These are phyloP conservation scores for Pichia occidentalis DNA, from an alignment of 805 yeast species.

Conservation along the genomic window DNA sequence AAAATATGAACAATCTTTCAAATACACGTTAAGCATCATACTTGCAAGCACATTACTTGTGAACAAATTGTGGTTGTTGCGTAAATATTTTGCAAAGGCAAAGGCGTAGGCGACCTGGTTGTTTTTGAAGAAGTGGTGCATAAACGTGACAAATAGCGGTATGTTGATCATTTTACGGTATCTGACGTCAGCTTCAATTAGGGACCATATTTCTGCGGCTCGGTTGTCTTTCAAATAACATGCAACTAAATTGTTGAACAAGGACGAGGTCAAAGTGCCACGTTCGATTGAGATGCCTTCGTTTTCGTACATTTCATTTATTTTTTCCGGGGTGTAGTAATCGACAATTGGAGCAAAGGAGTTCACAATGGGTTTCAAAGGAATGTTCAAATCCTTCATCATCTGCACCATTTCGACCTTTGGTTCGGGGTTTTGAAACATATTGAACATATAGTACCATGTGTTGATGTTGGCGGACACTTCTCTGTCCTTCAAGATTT, in stretches of 20 bases:
- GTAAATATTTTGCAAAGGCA: constrained; percentile 22
- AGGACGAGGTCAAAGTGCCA: constrained; percentile 12
- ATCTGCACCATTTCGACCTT: constrained; percentile 18
- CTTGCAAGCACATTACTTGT: constrained; percentile 15
- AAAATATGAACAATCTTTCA: constrained; percentile 19
- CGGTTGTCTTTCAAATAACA: constrained; percentile 16
- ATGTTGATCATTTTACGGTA: background rate
- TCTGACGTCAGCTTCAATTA: constrained; percentile 7
- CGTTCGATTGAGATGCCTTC: constrained; percentile 11
- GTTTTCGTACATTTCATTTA: constrained; percentile 14
- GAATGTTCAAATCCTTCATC: constrained; percentile 21
- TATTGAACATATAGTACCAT: constrained; percentile 24
- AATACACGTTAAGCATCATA: constrained; percentile 18
- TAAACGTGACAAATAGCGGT: constrained; percentile 15
- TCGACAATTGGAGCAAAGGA: constrained; percentile 17
- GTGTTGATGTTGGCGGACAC: constrained; percentile 22
- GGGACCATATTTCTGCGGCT: constrained; percentile 18
- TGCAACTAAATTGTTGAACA: constrained; percentile 20
- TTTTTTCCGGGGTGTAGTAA: constrained; percentile 13
- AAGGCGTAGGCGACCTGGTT: constrained; percentile 21
- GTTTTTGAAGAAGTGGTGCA: constrained; percentile 17
- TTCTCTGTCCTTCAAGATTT: constrained; percentile 13
- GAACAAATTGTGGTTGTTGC: constrained; percentile 11
- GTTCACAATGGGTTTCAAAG: constrained; percentile 20
- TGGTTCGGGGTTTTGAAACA: constrained; percentile 16